Evolutionary conservation across 192 early-diverging fungal genomes (phyloP), one percentile per base, ranked within the genome.

Genomic region (Gorgonomyces haynaldii): DNA sequence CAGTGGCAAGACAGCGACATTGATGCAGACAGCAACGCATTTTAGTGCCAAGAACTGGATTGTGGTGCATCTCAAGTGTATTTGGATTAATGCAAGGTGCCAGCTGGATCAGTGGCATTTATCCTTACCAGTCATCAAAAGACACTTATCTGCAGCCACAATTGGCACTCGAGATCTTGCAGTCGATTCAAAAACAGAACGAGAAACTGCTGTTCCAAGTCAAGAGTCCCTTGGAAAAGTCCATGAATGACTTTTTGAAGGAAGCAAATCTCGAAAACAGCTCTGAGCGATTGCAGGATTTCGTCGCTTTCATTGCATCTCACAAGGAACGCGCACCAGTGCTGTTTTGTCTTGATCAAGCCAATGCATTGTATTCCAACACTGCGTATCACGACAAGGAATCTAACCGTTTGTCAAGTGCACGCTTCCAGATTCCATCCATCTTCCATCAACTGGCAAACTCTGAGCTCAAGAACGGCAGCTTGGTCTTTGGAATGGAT

Each of bases 361-460:
- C 50, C 21, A 64, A 64, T 38, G 61, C 61, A 9, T 34, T 64
- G 4, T 58, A 43, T 40, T 24, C 44, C 0, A 39, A 42, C 12
- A 64, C 61, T 13, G 32, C 49, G 8, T 64, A 64, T 44, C 26
- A 26, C 26, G 61, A 64, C 36, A 53, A 42, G 30, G 43, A 64
- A 4, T 57, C 54, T 13, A 28, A 27, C 13, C 26, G 31, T 26
- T 21, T 64, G 16, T 25, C 46, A 6, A 24, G 53, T 8, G 40
- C 50, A 27, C 26, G 41, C 15, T 31, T 64, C 24, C 42, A 15
- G 19, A 38, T 64, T n/a, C 20, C 53, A 3, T 19, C 40, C 13
- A 44, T 48, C 19, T 54, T 64, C 46, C 43, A 53, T 3, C 12
- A 22, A 1, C 13, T 64, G 17, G 26, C 56, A 16, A 12, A 41